Evolutionary conservation across 2,329 filamentous ascomycete species (phyloP), one percentile per base, ranked within the genome.

Genomic region (Ilyonectria destructans): DNA sequence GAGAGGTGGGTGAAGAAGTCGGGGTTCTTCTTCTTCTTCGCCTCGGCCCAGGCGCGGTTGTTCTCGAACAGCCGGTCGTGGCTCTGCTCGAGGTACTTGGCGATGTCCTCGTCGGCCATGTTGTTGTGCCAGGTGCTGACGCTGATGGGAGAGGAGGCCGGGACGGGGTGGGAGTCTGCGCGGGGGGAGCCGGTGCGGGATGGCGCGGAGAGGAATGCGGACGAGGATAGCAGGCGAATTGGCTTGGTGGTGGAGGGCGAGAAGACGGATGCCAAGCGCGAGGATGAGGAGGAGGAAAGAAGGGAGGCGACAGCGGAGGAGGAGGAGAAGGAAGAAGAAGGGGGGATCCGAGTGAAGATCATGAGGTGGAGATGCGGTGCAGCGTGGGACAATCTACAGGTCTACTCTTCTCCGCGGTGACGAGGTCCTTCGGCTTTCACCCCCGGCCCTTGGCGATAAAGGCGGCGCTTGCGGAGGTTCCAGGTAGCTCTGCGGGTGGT

Each of bases 61-160:
- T 89, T 88, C 73, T 91, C 88, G 74, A 93, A 93, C 76, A 93
- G 87, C 67, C 86, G 85, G 75, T 91, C 88, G 80, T 93, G 91
- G 74, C 85, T 86, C 82, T 91, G 84, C 81, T 87, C 82, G 68
- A 92, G 87, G 78, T 92, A 91, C 69, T 81, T 80, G 70, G 81
- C 79, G 70, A 88, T 84, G 66, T 87, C 84, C 33, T 82, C 68
- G 29, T 81, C 77, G 37, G 79, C 74, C 80, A 81, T 81, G 63
- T 58, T 81, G 63, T 58, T 75, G 73, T 69, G 75, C 72, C 71
- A 76, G 58, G 51, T 54, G 51, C 51, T 54, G 51, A 54, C 51
- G 31, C 51, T 54, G 31, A 54, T 69, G 65, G 48, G 58, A 33
- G 37, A 8, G 26, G 19, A 35, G n/a, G 31, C 31, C 13, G 31